Evolutionary conservation across 192 early-diverging fungal species (phyloP), one percentile per base, ranked within the genome.

Genomic region (Pilaira anomala): DNA sequence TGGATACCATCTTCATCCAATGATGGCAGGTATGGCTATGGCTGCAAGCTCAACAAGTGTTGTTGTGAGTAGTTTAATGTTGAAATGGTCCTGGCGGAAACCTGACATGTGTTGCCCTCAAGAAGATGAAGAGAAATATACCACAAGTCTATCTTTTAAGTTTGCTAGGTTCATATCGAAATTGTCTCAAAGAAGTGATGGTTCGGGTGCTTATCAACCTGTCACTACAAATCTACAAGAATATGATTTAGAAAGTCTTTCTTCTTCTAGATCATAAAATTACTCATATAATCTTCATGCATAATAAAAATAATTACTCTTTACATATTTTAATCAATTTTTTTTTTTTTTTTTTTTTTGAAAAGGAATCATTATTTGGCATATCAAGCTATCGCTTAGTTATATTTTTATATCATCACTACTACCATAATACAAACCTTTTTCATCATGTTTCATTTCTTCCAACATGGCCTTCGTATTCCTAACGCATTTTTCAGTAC

Each of bases 11-110:
- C 54, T 98, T 57, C 93, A 86, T 29, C 92, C 96, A 0, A 93
- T 97, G 89, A 76, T 94, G 70, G 92, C 94, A 0, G 95, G 96
- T 14, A 75, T 93, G 67, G 91, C 93, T 30, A 98, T 98, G 96
- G 94, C 94, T 0, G 81, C 90, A 62, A 89, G 86, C 51, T 92
- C 90, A 19, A 86, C 96, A 18, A 90, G 87, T 68, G 96, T 98
- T n/a, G 94, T 97, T 40, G 76, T 83, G 44, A 90, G 87, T 42
- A 93, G 91, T 54, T 69, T 98, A 60, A 72, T 90, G 72, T 84
- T 98, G n/a, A 91, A 91, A 61, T 69, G 69, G 60, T 48, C 56
- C 63, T 84, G 82, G 80, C 69, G 41, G 57, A 81, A 78, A 25
- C 82, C 82, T 39, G 18, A 13, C 6, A 65, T 74, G 74, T 25